A percentile compares a stretch with the other conserved stretches of the same genome.
phyloP scores from a whole-genome alignment of 1,284 basidiomycete species.

The Cutaneotrichosporon curvatum region DNA sequence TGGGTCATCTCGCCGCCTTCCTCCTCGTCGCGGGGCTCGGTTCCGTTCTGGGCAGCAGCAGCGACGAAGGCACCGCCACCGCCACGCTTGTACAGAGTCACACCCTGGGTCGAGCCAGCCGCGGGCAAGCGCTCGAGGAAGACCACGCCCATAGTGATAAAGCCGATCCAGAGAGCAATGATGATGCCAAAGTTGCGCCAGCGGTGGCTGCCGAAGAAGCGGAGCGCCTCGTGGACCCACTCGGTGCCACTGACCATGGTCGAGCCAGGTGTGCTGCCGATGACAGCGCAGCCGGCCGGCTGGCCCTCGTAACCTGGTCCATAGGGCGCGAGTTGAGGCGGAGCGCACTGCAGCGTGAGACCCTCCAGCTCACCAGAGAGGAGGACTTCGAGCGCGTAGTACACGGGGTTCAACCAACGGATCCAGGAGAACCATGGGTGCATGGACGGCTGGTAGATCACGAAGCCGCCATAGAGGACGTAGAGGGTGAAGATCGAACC shows the following conservation, averaged over 20 bases:
- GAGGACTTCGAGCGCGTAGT: conserved; percentile 35
- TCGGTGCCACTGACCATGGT: conserved; percentile 20
- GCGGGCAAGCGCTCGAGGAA: conserved; percentile 23
- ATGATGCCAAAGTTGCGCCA: conserved; percentile 51
- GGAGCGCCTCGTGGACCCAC: conserved; percentile 42
- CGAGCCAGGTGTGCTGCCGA: conserved; percentile 30
- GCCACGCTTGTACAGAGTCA: conserved; percentile 35
- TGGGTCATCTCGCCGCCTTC: conserved; percentile 7
- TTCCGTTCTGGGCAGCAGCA: conserved; percentile 18
- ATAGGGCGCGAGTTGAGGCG: conserved; percentile 44
- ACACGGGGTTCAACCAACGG: conserved; percentile 29
- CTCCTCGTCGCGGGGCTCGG: conserved; percentile 26
- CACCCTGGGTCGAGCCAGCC: conserved; percentile 32
- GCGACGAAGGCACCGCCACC: conserved; percentile 9
- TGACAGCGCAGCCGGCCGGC: conserved; percentile 39
- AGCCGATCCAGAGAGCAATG: conserved; percentile 38
- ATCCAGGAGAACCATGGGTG: conserved; percentile 28
- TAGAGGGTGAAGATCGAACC: conserved; percentile 33
- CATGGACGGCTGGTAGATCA: conserved; percentile 37
- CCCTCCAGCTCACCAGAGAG: conserved; percentile 48
- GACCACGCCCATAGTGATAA: conserved; percentile 12
- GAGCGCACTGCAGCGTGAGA: conserved; percentile 38
- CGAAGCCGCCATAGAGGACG: conserved; percentile 34
- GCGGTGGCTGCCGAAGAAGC: conserved; percentile 41
- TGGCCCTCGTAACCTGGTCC: conserved; percentile 35